Evolutionary conservation across 1,284 basidiomycete genomes (phyloP), one percentile per base, ranked within the genome.

Genomic region (Fomitopsis pinicola): DNA sequence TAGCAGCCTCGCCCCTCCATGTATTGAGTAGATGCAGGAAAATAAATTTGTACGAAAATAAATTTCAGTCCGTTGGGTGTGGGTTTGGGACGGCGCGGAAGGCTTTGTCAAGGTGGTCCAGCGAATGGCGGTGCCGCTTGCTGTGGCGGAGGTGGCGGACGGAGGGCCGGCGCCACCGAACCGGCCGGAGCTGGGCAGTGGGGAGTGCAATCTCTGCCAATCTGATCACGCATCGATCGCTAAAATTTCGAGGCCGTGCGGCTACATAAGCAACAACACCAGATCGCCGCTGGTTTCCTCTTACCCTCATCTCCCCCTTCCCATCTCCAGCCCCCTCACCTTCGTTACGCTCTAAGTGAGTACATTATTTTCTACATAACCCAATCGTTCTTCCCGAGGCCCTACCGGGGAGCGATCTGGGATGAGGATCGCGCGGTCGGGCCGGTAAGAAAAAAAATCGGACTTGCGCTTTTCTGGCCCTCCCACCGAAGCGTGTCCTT

Each of bases 201-300:
- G 50, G 50, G 68, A 62, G 58, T 65, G 65, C 67, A 69, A 72
- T 72, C 71, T 69, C 69, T 72, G 71, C 64, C 67, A 69, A 72
- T 72, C 71, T 69, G 71, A 73, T 73, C 64, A 66, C n/a, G 54
- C 59, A 63, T 76, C 74, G 75, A 76, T 76, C 72, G 72, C 69
- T 71, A 70, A 75, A 75, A 69, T 69, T 75, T 72, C 64, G 67
- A 64, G 67, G 61, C 69, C 68, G 69, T 70, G 67, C 67, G 72
- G 68, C 71, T 74, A 76, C 71, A 74, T 73, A 73, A 74, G 70
- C 73, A 68, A 66, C 67, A 70, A 71, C 63, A 71, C 70, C 68
- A 55, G 67, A 66, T 64, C 66, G 64, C 64, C 67, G 66, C 66
- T 63, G 59, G 64, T 70, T 71, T 70, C 67, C 68, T 69, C 71